Conservation (phyloP, 2,329 filamentous ascomycete genomes). For the Colletotrichum musicola region DNA sequence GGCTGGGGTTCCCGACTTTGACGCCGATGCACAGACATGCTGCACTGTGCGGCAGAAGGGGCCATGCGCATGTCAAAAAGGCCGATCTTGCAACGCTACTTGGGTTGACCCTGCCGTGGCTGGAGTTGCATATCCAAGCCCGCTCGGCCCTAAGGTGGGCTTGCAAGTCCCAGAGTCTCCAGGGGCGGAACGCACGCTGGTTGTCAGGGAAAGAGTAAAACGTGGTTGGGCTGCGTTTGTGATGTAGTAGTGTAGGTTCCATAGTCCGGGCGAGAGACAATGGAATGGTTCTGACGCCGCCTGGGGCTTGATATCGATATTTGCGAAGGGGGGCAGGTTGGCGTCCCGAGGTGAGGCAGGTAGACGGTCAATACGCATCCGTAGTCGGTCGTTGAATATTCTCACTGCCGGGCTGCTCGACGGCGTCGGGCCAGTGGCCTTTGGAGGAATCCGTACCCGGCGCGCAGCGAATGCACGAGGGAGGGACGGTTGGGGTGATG, state of each 20-base stretch:
- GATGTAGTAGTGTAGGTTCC: too few relatives aligned
- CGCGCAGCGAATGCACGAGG: conserved; percentile 9
- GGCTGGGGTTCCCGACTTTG: conserved; percentile 30
- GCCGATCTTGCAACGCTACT: conserved; percentile 39
- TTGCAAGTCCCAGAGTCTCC: background rate
- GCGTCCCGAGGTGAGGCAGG: too few relatives aligned
- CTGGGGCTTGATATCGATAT: too few relatives aligned
- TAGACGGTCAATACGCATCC: too few relatives aligned
- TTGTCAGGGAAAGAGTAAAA: too few relatives aligned
- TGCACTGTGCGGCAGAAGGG: conserved; percentile 39
- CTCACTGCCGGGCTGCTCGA: conserved; percentile 3
- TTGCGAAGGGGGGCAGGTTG: too few relatives aligned
- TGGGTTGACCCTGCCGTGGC: conserved; percentile 28
- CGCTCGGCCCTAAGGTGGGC: conserved; percentile 5
- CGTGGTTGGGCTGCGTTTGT: too few relatives aligned
- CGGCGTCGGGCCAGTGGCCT: background rate
- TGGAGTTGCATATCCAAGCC: conserved; percentile 10
- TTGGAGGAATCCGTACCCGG: conserved; percentile 25
- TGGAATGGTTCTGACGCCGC: background rate
- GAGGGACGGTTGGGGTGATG: conserved; percentile 11
- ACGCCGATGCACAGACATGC: conserved; percentile 36
- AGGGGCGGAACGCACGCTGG: too few relatives aligned
- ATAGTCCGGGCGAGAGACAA: background rate
- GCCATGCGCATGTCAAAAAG: conserved; percentile 39
- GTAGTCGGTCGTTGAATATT: background rate